Percentiles rank a stretch among this genome's conserved stretches.
Conservation (phyloP, 1,139 yeast species). For the Yamadazyma sp. region DNA sequence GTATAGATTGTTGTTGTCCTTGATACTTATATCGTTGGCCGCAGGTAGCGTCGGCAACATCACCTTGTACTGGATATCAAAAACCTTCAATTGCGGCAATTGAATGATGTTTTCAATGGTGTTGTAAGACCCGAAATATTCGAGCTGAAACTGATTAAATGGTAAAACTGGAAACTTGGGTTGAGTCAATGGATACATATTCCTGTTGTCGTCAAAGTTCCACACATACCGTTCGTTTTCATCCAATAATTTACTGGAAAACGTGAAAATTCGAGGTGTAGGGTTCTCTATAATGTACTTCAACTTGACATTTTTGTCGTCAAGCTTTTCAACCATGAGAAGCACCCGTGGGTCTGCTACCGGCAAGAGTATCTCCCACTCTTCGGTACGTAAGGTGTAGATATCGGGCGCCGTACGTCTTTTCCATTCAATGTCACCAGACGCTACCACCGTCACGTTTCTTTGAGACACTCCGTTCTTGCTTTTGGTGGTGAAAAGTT, state of each 20-base stretch:
- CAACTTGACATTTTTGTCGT: constrained; percentile 25
- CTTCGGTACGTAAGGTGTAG: constrained; percentile 30
- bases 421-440: constrained; percentile 34
- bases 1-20: constrained; percentile 18
- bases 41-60: constrained; percentile 57
- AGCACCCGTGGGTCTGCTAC: constrained; percentile 70
- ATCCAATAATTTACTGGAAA: constrained; percentile 45
- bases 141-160: constrained; percentile 50
- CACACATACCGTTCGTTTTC: constrained; percentile 23
- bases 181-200: constrained; percentile 28
- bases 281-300: constrained; percentile 70
- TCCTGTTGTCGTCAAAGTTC: constrained; percentile 28
- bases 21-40: constrained; percentile 25
- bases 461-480: constrained; percentile 42
- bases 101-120: constrained; percentile 21
- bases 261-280: constrained; percentile 64
- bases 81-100: constrained; percentile 60
- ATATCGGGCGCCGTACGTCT: constrained; percentile 20
- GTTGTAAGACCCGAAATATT: constrained; percentile 31
- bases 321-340: constrained; percentile 28
- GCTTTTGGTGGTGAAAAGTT: constrained; percentile 37
- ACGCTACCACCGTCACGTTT: constrained; percentile 32
- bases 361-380: constrained; percentile 57
- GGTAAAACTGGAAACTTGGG: constrained; percentile 59
- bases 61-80: constrained; percentile 66